These are phyloP conservation scores for Lepidopterella palustris DNA, from an alignment of 495 filamentous ascomycete species.

Conservation along the genomic window DNA sequence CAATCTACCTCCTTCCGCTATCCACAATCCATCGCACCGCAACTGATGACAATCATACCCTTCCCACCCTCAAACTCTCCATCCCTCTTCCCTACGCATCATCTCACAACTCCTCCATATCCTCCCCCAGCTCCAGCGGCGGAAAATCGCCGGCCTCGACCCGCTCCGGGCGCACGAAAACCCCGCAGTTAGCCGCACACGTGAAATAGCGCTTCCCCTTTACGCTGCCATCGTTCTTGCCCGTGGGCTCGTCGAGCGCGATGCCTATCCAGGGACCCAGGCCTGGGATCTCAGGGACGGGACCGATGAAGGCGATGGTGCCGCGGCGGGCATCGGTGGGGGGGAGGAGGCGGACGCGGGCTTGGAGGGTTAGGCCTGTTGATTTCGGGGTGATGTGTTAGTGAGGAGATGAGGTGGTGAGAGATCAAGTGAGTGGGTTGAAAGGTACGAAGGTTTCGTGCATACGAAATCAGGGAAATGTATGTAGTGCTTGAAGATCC, in stretches of 20 bases:
- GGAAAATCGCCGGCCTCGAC: slow-evolving; percentile 83
- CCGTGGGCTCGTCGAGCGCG: slow-evolving; percentile 75
- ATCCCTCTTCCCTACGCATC: neutral
- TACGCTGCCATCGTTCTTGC: slow-evolving; percentile 85
- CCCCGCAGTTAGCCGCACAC: slow-evolving; percentile 65
- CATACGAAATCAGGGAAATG: too few species aligned
- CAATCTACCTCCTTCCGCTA: neutral
- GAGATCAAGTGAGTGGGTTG: neutral
- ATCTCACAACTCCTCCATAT: slow-evolving; percentile 76
- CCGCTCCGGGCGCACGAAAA: slow-evolving; percentile 84
- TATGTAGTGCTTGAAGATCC: too few species aligned
- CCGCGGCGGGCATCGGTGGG: slow-evolving; percentile 67
- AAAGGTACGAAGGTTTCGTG: too few species aligned
- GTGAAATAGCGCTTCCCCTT: slow-evolving; percentile 72
- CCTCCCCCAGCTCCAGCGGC: slow-evolving; percentile 51
- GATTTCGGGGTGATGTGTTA: slow-evolving; percentile 2
- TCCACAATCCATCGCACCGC: neutral
- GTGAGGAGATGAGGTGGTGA: slow-evolving; percentile 1
- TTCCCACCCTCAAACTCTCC: neutral
- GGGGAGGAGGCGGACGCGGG: slow-evolving; percentile 54
- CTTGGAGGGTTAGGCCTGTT: slow-evolving; percentile 50
- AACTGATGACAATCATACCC: neutral
- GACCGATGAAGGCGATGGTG: slow-evolving; percentile 74
- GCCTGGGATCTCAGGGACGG: slow-evolving; percentile 72
- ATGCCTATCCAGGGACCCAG: slow-evolving; percentile 73